phyloP scores from a whole-genome alignment of 2,329 filamentous ascomycete genomes.

The Fusarium longipes region DNA sequence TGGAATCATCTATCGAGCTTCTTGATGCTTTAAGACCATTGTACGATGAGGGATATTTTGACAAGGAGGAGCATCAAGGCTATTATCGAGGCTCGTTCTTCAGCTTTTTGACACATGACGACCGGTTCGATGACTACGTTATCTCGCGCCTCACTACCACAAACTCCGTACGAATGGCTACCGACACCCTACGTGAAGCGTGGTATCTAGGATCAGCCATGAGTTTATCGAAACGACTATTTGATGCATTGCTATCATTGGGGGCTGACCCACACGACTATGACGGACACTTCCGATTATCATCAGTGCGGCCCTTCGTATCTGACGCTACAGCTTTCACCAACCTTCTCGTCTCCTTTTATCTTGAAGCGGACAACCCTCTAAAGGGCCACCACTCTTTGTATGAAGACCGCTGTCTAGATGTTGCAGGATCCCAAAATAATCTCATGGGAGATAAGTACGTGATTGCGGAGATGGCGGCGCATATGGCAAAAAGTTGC shows the following conservation, averaged over 20 bases:
- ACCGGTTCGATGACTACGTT: background rate
- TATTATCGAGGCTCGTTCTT: background rate
- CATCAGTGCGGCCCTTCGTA: accelerated
- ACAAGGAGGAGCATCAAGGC: no score
- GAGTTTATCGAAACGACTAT: accelerated
- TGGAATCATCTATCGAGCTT: background rate
- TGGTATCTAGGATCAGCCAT: accelerated
- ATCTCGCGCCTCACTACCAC: background rate
- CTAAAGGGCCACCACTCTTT: no score
- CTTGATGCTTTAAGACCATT: background rate
- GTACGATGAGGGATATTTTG: accelerated
- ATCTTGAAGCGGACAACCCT: no score
- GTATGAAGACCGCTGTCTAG: background rate
- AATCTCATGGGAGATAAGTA: accelerated
- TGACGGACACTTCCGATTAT: accelerated
- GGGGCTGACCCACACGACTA: background rate
- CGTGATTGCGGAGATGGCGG: background rate
- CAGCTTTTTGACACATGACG: background rate
- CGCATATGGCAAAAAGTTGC: background rate
- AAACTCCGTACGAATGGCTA: background rate
- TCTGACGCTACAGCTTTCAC: background rate
- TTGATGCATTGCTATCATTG: background rate
- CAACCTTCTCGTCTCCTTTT: background rate
- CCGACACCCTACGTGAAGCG: background rate
- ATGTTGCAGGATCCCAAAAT: no score